Evolutionary conservation across 805 yeast species (phyloP), one percentile per base, ranked within the genome.

Genomic region (Pichia sporocuriosa): DNA sequence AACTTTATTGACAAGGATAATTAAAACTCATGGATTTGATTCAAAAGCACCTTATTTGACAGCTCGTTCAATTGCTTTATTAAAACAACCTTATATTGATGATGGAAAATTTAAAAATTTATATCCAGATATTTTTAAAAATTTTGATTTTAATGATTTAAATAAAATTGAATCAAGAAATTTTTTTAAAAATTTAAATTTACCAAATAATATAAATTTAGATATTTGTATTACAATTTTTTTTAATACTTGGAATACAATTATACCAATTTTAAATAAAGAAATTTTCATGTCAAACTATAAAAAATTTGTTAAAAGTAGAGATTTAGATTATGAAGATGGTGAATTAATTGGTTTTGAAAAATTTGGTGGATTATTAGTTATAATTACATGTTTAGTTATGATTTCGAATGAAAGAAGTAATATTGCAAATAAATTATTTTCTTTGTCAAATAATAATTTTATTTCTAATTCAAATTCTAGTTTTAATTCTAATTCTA

Each of bases 191-290:
- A 59, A 55, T 37, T 51, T 71, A 26, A 63, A 62, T 38, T 51
- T 77, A 21, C 77, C 77, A 3, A 66, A 80, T 19, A 70, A 81
- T 42, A 57, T 76, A 20, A 76, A 77, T 44, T 58, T 85, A 43
- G 95, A 88, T 58, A 77, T 78, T 21, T 68, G 84, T 24, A 71
- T 84, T 16, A 71, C 82, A 0, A 57, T 77, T 3, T 88, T 74
- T 56, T 87, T 86, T 61, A 79, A 77, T 47, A 81, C 82, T 44
- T 88, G 96, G 95, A 81, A 84, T 23, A 69, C 73, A 21, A 61
- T 77, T 5, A 66, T 81, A 19, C 94, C 95, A 0, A 68, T 85
- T 13, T 55, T 88, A 40, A 85, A 84, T 57, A 77, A 77, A 48
- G 74, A 74, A 32, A 70, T 77, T n/a, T 88, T 88, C 53, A 66